phyloP scores from a whole-genome alignment of 495 filamentous ascomycete species.

The Tetracladium setigerum region DNA sequence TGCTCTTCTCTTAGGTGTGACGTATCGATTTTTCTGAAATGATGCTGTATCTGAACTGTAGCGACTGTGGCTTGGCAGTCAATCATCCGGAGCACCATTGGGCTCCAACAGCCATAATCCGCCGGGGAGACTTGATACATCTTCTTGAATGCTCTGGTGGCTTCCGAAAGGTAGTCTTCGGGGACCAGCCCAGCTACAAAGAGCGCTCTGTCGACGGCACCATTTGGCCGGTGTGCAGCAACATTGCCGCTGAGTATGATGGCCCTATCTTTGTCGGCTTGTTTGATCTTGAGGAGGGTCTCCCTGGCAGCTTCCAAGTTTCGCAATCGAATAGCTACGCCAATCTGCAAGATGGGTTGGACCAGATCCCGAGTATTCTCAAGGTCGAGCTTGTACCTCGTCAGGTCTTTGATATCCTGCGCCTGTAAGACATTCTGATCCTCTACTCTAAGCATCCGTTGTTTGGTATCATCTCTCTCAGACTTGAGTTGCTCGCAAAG shows the following conservation, averaged over 20 bases:
- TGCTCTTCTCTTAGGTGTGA: neutral
- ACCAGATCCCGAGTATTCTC: too few relatives aligned
- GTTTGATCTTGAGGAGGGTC: neutral
- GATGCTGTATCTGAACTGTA: neutral
- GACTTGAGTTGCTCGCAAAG: too few relatives aligned
- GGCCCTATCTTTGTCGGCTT: neutral
- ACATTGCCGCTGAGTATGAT: constrained; percentile 3
- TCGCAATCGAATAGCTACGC: constrained; percentile 2
- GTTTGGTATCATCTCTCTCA: too few relatives aligned
- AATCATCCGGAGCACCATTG: neutral
- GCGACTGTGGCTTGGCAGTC: constrained; percentile 5
- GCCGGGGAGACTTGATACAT: too few relatives aligned
- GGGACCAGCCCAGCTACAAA: constrained; percentile 2
- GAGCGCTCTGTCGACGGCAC: neutral
- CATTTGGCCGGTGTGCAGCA: constrained; percentile 4
- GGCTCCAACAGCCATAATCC: too few relatives aligned
- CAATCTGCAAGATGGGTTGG: too few relatives aligned
- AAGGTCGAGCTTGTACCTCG: too few relatives aligned
- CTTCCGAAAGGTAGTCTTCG: neutral
- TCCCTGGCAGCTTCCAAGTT: constrained; percentile 1
- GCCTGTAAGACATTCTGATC: too few relatives aligned
- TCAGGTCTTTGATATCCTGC: too few relatives aligned
- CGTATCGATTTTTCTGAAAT: neutral
- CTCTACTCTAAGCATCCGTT: too few relatives aligned
- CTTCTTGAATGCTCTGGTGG: neutral